Base-by-base conservation (phyloP, 805 yeast species). In the Ogataea corticis region DNA sequence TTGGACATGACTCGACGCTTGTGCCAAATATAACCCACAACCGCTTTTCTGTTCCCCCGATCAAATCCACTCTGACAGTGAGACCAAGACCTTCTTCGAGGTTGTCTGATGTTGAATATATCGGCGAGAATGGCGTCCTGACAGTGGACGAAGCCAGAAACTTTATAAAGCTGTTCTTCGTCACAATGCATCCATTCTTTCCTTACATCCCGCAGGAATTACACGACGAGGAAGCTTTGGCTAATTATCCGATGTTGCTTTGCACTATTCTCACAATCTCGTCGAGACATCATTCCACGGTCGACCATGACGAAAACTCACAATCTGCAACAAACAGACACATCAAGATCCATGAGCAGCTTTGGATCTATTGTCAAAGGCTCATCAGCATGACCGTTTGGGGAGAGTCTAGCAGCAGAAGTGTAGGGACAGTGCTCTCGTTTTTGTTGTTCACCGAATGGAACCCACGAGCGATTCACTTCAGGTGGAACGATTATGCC, bases 381-480 rank as follows among this genome's bases (percentile, higher is more conserved):
- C 70, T 88, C 48, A 83, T 89, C 33, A 85, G 95, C 2, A 87
- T 85, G 63, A 83, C 96, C 0, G 90, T 88, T 4, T 90, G 96
- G 97, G 96, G 96, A 1, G 96, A 88, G 60, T 94, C 96, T 0
- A 83, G 87, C 47, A 86, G 94, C 6, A 70, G 96, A 51, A 84
- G 94, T 0, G 78, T 90, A 3, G 97, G 96, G 1, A 88, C 97
- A 0, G 83, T 90, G 5, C 74, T 86, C 49, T 91, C 97, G 0
- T 87, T 91, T 59, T 66, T 91, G 40, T 69, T 91, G 14, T 84
- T 88, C 55, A 87, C 96, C 0, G 97, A 92, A 63, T 91, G 98
- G 98, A 89, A 90, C 56, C 97, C 97, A 3, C 71, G 96, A 43
- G 96, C 96, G 3, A 89, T 90, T 49, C 97, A 90, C 63, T 85